Evolutionary conservation across 768 basidiomycete species (phyloP), one percentile per base, ranked within the genome.

Genomic region (Clitopilus passeckerianus): DNA sequence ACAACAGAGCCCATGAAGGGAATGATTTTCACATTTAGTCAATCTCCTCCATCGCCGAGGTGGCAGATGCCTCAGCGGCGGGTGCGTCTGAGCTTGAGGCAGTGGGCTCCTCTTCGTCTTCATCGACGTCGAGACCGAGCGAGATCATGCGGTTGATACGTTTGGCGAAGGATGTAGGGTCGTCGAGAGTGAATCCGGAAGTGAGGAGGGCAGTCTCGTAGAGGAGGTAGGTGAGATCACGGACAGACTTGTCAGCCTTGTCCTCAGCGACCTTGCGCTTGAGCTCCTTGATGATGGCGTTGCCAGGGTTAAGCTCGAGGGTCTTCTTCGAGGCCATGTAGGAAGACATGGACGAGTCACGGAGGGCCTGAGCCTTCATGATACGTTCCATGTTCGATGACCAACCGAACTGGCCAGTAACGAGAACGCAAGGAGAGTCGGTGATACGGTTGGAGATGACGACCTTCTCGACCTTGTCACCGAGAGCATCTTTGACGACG

Each of bases 241-340:
- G 88, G 69, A 97, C 95, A 58, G 95, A 95, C 86, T 96, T 97
- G 86, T 98, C 95, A 57, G 91, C 89, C 83, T 95, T 95, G 81
- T 99, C 96, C 75, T 95, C 95, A 53, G 91, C 80, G 62, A 98
- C 93, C 81, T 97, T 96, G 68, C 85, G 85, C 83, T 89, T 95
- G 69, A 99, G 83, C 79, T 98, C 95, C 82, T 92, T 94, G 78
- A 99, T 80, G 79, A 98, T 96, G 44, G 91, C 77, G 80, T 98
- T 94, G 65, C 72, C 75, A 34, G 93, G 90, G 85, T 98, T 97
- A 64, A 98, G 85, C 79, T 98, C 96, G 62, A 98, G 85, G 8
- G 95, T 97, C 89, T 97, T 97, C 84, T 95, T 95, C 61, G 89
- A 91, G 27, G 93, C 92, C 96, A 98, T 98, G 84, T 98, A 98